Evolutionary conservation across 2,329 filamentous ascomycete genomes (phyloP).

Genomic region (Calonectria multiphialidica): DNA sequence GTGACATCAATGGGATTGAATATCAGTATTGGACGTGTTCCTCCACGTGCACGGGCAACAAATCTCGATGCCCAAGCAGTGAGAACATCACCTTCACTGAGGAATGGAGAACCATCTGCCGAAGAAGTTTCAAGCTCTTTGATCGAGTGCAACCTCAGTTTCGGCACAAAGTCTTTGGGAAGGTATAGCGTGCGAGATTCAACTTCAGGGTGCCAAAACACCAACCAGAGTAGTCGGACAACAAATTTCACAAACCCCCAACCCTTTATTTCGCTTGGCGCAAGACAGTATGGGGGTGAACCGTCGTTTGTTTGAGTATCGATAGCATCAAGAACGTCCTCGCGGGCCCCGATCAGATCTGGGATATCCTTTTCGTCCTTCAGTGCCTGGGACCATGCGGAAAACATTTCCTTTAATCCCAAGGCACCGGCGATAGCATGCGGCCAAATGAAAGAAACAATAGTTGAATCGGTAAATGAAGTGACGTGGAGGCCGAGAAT

Average conservation of each 20-base stretch:
- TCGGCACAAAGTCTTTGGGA: background rate
- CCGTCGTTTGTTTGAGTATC: too few species aligned
- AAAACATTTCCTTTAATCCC: background rate
- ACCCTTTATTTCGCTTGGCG: background rate
- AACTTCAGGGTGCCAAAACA: background rate
- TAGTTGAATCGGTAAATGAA: conserved; percentile 60
- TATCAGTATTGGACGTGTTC: background rate
- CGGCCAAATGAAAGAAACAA: conserved; percentile 59
- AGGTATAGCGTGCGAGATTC: background rate
- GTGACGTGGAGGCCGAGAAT: conserved; percentile 61
- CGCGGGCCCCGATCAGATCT: background rate
- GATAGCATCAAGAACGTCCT: background rate
- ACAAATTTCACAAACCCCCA: background rate
- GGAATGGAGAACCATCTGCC: background rate
- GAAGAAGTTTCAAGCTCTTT: background rate
- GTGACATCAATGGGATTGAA: background rate
- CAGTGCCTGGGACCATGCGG: background rate
- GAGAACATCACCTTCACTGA: background rate
- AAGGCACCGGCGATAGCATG: conserved; percentile 46
- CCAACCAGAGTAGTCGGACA: background rate
- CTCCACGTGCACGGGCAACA: background rate
- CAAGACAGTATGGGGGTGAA: background rate
- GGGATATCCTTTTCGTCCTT: background rate
- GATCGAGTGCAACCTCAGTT: background rate
- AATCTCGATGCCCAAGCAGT: background rate